Evolutionary conservation across 768 basidiomycete genomes (phyloP).

Genomic region (Rhizopogon sp.): DNA sequence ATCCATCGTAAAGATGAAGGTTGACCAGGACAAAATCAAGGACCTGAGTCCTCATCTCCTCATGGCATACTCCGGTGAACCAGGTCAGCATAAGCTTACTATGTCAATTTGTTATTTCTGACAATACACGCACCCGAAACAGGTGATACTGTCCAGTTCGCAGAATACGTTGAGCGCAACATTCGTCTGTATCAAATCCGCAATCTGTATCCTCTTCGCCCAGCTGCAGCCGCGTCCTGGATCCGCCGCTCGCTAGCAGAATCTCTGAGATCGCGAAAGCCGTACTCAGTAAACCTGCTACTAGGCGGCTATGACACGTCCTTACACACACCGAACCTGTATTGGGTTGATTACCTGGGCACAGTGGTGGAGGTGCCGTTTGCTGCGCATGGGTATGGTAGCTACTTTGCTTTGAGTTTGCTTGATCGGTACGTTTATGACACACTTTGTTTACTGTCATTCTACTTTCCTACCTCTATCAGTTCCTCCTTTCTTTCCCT

Average conservation of each 20-base stretch:
- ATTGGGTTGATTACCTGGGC: conserved; percentile 97
- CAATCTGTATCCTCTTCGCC: conserved; percentile 84
- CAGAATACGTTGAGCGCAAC: conserved; percentile 95
- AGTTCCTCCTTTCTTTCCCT: not conserved
- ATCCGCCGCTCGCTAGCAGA: conserved; percentile 87
- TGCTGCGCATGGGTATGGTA: conserved; percentile 92
- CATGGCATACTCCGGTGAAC: conserved; percentile 94
- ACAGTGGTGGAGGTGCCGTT: conserved; percentile 87
- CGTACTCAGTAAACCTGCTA: conserved; percentile 90
- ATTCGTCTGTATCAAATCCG: conserved; percentile 95
- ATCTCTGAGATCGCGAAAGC: conserved; percentile 79
- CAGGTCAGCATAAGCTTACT: conserved; percentile 48
- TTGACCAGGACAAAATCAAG: conserved; percentile 96
- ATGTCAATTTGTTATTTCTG: not conserved
- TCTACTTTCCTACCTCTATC: not conserved
- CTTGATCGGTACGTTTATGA: conserved; percentile 69
- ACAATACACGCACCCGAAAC: not conserved
- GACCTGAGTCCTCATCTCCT: conserved; percentile 83
- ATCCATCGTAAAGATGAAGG: conserved; percentile 97
- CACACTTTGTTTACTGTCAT: not conserved
- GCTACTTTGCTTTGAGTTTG: conserved; percentile 88
- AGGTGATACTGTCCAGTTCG: conserved; percentile 97
- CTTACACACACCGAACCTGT: conserved; percentile 66
- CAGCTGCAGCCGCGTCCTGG: conserved; percentile 91
- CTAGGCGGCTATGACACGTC: conserved; percentile 90